Evolutionary conservation across 176 grass and related monocot genomes (phyloP).

Genomic region (Oryza meridionalis): DNA sequence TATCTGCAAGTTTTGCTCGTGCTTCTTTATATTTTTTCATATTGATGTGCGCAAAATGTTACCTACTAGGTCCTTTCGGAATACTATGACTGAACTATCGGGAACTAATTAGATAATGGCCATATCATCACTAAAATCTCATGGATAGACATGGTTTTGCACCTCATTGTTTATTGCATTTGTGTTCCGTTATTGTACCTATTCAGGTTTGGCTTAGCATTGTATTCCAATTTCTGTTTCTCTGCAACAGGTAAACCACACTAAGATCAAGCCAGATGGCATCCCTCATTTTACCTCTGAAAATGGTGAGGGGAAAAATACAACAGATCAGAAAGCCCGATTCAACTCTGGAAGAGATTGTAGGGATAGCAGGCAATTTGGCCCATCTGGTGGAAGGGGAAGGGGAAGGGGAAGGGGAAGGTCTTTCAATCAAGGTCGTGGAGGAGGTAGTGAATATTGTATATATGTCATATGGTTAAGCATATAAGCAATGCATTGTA

Average conservation of each 20-base stretch:
- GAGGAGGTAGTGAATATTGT: conserved; percentile 43
- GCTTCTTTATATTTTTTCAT: not conserved
- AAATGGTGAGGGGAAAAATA: conserved; percentile 39
- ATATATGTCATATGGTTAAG: conserved; percentile 12
- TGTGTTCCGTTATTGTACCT: not conserved
- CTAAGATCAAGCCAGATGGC: conserved; percentile 39
- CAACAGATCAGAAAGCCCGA: conserved; percentile 46
- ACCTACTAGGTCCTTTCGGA: not conserved
- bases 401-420: conserved; percentile 52
- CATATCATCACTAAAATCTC: conserved; percentile 7
- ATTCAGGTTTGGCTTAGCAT: not conserved
- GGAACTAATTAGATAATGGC: conserved; percentile 1
- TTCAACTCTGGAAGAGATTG: conserved; percentile 50
- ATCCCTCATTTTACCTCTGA: conserved; percentile 37
- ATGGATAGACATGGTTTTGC: not conserved
- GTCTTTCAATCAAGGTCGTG: conserved; percentile 44
- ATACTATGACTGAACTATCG: not conserved
- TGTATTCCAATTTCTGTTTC: conserved; percentile 18
- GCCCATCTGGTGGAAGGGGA: conserved; percentile 50
- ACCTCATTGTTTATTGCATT: not conserved
- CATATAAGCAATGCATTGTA: conserved; percentile 4
- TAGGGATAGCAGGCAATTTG: conserved; percentile 47
- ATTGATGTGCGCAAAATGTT: not conserved
- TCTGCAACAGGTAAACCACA: conserved; percentile 46
- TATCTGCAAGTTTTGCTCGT: not conserved